Evolutionary conservation across 1,139 yeast species (phyloP).

Genomic region (Debaryomycetaceae sp.): DNA sequence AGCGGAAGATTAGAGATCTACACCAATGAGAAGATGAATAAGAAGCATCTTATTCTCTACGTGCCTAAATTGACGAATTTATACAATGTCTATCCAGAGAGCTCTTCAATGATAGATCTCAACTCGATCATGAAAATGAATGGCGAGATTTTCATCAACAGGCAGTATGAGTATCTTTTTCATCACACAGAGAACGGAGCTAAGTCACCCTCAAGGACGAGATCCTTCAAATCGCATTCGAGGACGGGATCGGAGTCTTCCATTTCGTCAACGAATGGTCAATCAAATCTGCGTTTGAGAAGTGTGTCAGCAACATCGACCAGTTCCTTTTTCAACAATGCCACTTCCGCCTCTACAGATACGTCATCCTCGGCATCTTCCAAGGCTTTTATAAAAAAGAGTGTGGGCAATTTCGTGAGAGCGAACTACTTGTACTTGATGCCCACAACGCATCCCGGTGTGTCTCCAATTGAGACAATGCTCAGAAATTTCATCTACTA

Average conservation of each 20-base stretch:
- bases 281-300: constrained; percentile 16
- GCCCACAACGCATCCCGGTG: constrained; percentile 56
- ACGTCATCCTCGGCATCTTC: constrained; percentile 12
- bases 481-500: constrained; percentile 50
- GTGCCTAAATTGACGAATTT: constrained; percentile 39
- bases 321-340: constrained; percentile 24
- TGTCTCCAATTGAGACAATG: constrained; percentile 55
- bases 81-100: constrained; percentile 55
- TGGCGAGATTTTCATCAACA: constrained; percentile 49
- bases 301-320: constrained; percentile 21
- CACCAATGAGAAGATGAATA: constrained; percentile 35
- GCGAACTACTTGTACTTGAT: constrained; percentile 44
- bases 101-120: constrained; percentile 48
- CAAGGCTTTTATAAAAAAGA: constrained; percentile 21
- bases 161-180: constrained; percentile 31
- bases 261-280: constrained; percentile 12
- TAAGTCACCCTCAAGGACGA: constrained; percentile 6
- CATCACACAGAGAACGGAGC: constrained; percentile 8
- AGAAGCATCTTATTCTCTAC: constrained; percentile 46
- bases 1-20: constrained; percentile 51
- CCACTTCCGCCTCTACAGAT: constrained; percentile 19
- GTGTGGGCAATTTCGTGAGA: constrained; percentile 27
- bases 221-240: constrained; percentile 5
- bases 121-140: constrained; percentile 51
- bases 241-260: constrained; percentile 9